Evolutionary conservation across 371 early-diverging fungal species (phyloP), one percentile per base, ranked within the genome.

Genomic region (Parasitella parasitica): DNA sequence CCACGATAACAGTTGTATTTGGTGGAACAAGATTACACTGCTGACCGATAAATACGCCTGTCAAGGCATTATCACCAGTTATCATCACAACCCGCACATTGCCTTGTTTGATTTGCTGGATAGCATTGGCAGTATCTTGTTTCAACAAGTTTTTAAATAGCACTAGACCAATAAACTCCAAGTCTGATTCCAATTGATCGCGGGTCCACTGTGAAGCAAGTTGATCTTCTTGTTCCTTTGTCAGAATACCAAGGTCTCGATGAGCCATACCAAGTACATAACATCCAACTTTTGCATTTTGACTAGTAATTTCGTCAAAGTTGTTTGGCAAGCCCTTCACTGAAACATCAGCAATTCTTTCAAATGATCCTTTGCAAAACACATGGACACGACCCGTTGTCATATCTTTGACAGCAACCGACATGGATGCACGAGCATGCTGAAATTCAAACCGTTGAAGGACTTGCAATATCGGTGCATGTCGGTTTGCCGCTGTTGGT

Each of bases 21-120:
- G 63, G 28, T 28, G 70, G 71, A 0, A 73, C 67, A 6, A 77
- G 50, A 0, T 72, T 71, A 51, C 77, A 69, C 49, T 66, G 66
- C 34, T 72, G 64, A 0, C 93, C 94, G 34, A 94, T 87, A 26
- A 77, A 83, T 18, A 73, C 65, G 3, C 94, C 94, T 4, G 97
- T 96, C 39, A 89, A 56, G 38, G 83, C 82, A 52, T 92, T 90
- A 66, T 98, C 98, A 4, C 98, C 98, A 0, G 98, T 97, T 27
- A 95, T 89, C 94, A 98, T 97, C 16, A 88, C 84, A 8, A 85
- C 82, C 4, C 86, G 77, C 16, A 95, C 84, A 35, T 91, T 91
- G 1, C 93, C 95, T 4, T 72, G 71, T 46, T 87, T 85, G 34
- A 97, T 86, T 57, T 86, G 84, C 4, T 69, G 61, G 32, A 97